These are phyloP conservation scores for Zygosaccharomyces bisporus DNA, from an alignment of 805 yeast genomes.

Conservation along the genomic window DNA sequence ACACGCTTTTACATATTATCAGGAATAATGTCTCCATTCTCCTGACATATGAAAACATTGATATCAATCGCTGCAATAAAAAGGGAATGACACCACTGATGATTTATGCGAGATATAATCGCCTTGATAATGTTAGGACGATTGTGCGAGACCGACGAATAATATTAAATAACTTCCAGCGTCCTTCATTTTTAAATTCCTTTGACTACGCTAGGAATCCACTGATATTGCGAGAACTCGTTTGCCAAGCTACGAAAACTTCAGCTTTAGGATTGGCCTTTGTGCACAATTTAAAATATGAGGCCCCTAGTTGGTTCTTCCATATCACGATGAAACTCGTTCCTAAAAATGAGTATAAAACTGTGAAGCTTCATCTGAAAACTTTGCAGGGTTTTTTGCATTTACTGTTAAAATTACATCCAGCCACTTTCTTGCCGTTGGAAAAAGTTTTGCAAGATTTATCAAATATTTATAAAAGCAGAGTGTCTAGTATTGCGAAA, in stretches of 20 bases:
- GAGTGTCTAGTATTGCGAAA: constrained; percentile 13
- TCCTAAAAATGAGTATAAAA: constrained; percentile 6
- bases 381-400: constrained; percentile 21
- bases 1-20: constrained; percentile 71
- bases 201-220: constrained; percentile 46
- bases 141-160: constrained; percentile 50
- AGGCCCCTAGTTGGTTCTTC: constrained; percentile 24
- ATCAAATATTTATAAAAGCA: constrained; percentile 15
- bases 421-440: constrained; percentile 27
- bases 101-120: constrained; percentile 63
- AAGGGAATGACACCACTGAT: constrained; percentile 66
- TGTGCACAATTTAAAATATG: constrained; percentile 23
- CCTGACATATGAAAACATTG: constrained; percentile 37
- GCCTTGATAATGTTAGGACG: constrained; percentile 53
- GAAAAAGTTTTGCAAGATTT: constrained; percentile 16
- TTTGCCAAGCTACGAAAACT: constrained; percentile 12
- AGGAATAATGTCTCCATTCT: constrained; percentile 46
- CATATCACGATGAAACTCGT: constrained; percentile 11
- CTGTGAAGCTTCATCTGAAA: constrained; percentile 20
- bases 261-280: constrained; percentile 15
- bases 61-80: constrained; percentile 58
- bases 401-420: constrained; percentile 14
- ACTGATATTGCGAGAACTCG: constrained; percentile 17
- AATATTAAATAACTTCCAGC: constrained; percentile 39
- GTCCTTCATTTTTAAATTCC: constrained; percentile 36